Base-by-base conservation (phyloP, 2,329 filamentous ascomycete genomes). In the Epichloe elymi region DNA sequence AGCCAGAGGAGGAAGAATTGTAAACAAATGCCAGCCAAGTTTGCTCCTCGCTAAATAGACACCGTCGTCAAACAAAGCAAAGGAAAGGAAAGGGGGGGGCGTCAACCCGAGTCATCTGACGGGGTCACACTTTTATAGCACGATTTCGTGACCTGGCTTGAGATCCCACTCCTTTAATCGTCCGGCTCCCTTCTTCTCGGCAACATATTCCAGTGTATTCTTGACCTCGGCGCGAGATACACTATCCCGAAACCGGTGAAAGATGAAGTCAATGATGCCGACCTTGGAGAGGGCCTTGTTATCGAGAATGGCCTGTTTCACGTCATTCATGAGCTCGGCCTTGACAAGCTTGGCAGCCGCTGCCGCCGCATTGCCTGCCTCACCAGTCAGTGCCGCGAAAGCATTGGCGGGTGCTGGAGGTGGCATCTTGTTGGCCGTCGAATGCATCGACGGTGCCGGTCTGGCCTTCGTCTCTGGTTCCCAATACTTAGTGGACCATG, bases 401-500 rank as follows among this genome's bases (percentile, higher is more conserved):
- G 68, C 68, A 54, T 69, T 67, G 15, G 57, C 51, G 0, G 65
- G 64, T 0, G 62, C 53, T 7, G 65, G 60, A 4, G 65, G 67
- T 6, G 61, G 58, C 64, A 67, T 69, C 47, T 59, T 62, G 45
- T 41, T 46, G 14, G 48, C 49, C 3, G 36, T 51, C 15, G 63
- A 59, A 5, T n/a, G 11, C 11, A 52, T 38, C 23, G 48, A 23
- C 33, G 51, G 53, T 6, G 50, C 56, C 10, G 57, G 45, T 46
- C 57, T 60, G 20, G 61, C 56, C 54, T 67, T 69, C 17, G 60
- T 61, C 51, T 71, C 70, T 2, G 68, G 56, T 33, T 73, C 68
- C 93, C 93, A 97, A 66, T 97, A 97, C 0, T 72, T 66, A 0
- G 80, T 80, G 0, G 88, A 90, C 63, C 91, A 94, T 0, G 93